Evolutionary conservation across 2,329 filamentous ascomycete genomes (phyloP), one percentile per base, ranked within the genome.

Genomic region (Apiospora aurea): DNA sequence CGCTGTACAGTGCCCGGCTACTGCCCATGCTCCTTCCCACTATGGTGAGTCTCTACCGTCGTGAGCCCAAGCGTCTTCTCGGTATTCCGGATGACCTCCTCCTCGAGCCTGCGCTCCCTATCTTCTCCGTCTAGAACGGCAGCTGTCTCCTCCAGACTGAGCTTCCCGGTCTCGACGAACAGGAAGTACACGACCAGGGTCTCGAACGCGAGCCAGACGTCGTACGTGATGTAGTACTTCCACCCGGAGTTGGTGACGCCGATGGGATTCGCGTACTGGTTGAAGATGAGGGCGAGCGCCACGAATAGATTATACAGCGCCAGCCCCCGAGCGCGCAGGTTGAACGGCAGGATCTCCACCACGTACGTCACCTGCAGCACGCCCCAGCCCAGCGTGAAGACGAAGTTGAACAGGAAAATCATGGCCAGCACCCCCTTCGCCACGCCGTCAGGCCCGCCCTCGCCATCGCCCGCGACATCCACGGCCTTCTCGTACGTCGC

Each of bases 121-220:
- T 83, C 79, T 26, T 87, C 83, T 21, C 74, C 73, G 16, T 75
- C 74, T 0, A 75, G 49, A 13, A 72, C 68, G 16, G 69, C 71
- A 1, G 73, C 73, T 5, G 72, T 74, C 71, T 85, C 84, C 75
- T 85, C 83, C 41, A 86, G 77, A 1, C 82, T 84, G 24, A 83
- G 75, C 6, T 80, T 80, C 6, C 78, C 72, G 1, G 84, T 85
- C 75, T 86, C 84, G 0, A 84, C 83, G 74, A 83, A 85, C 67
- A 85, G 76, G 70, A 76, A 74, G 66, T 74, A 77, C 34, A 77
- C 75, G 5, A 77, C 74, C 10, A 76, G 6, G 21, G 66, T 49
- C 70, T 75, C 72, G 24, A 75, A 66, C 18, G 70, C 74, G 14
- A 77, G 71, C 74, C 75, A 78, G 21, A 76, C 72, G 29, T 72